Percentiles rank a stretch among this genome's conserved stretches.
Conservation (phyloP, 164 flowering plant species). For the Vitis riparia region DNA sequence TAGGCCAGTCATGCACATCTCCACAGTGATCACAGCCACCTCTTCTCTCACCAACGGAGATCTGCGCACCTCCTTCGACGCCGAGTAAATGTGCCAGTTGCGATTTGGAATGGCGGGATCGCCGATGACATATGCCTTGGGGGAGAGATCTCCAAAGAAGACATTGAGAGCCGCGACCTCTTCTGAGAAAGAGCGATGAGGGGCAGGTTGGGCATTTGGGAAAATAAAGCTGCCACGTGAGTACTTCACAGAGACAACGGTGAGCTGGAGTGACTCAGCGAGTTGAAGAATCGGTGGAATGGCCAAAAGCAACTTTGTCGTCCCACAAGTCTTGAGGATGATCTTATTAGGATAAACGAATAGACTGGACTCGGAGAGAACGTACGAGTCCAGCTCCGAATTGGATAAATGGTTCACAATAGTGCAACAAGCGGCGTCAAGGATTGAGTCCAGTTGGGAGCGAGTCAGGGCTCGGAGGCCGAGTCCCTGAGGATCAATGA, state of each 20-base stretch:
- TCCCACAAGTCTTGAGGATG: conserved; percentile 73
- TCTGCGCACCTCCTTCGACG: conserved; percentile 17
- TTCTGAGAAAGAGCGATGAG: conserved; percentile 70
- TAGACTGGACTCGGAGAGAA: conserved; percentile 78
- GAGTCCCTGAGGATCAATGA: conserved; percentile 42
- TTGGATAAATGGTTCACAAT: conserved; percentile 55
- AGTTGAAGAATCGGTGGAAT: conserved; percentile 50
- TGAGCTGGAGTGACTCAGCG: conserved; percentile 39
- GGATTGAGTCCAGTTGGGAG: conserved; percentile 46
- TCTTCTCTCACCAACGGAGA: not conserved
- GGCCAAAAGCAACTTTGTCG: conserved; percentile 63
- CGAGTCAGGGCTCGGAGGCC: conserved; percentile 66
- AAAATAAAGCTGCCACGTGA: conserved; percentile 73
- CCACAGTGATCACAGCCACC: conserved; percentile 36
- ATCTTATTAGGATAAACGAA: conserved; percentile 58
- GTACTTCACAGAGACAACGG: conserved; percentile 45
- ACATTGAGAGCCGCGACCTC: conserved; percentile 55
- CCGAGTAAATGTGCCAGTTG: conserved; percentile 73
- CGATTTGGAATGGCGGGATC: conserved; percentile 29
- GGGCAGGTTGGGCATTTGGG: conserved; percentile 57
- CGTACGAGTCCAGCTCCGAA: conserved; percentile 59
- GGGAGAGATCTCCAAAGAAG: conserved; percentile 33
- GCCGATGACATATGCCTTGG: conserved; percentile 51
- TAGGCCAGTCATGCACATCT: conserved; percentile 85
- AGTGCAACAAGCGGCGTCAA: conserved; percentile 63